These are phyloP conservation scores for Claviceps humidiphila DNA, from an alignment of 2,329 filamentous ascomycete species.

Conservation along the genomic window DNA sequence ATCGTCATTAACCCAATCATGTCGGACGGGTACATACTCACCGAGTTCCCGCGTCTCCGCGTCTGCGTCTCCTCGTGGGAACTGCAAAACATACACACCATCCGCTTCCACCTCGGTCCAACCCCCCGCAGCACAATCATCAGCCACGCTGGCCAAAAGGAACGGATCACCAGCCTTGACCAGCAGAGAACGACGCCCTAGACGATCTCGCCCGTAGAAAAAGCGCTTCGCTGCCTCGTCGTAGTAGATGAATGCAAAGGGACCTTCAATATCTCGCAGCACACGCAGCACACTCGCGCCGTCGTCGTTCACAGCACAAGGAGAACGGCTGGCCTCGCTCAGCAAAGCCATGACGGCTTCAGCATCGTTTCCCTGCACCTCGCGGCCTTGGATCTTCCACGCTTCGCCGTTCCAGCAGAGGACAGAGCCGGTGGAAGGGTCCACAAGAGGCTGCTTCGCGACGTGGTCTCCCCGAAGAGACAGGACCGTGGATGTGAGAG, in stretches of 20 bases:
- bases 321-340: slow-evolving; percentile 23
- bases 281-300: slow-evolving; percentile 29
- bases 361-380: slow-evolving; percentile 67
- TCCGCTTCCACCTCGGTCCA: slow-evolving; percentile 80
- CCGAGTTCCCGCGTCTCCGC: not conserved
- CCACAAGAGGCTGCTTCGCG: slow-evolving; percentile 58
- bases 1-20: slow-evolving; percentile 20
- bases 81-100: slow-evolving; percentile 59
- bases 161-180: slow-evolving; percentile 36
- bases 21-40: slow-evolving; percentile 10
- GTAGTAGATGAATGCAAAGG: slow-evolving; percentile 81
- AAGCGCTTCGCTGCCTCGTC: slow-evolving; percentile 48
- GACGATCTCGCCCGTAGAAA: slow-evolving; percentile 75
- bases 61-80: slow-evolving; percentile 20
- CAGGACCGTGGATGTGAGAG: slow-evolving; percentile 75
- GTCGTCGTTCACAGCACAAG: slow-evolving; percentile 8
- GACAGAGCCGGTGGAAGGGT: slow-evolving; percentile 42
- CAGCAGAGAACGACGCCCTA: slow-evolving; percentile 76
- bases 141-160: slow-evolving; percentile 58
- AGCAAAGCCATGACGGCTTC: slow-evolving; percentile 52
- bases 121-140: slow-evolving; percentile 24
- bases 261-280: slow-evolving; percentile 56
- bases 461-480: slow-evolving; percentile 67
- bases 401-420: slow-evolving; percentile 98
- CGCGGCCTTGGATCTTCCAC: slow-evolving; percentile 54